Conservation (phyloP, 2,329 filamentous ascomycete genomes). For the Colletotrichum agaves region DNA sequence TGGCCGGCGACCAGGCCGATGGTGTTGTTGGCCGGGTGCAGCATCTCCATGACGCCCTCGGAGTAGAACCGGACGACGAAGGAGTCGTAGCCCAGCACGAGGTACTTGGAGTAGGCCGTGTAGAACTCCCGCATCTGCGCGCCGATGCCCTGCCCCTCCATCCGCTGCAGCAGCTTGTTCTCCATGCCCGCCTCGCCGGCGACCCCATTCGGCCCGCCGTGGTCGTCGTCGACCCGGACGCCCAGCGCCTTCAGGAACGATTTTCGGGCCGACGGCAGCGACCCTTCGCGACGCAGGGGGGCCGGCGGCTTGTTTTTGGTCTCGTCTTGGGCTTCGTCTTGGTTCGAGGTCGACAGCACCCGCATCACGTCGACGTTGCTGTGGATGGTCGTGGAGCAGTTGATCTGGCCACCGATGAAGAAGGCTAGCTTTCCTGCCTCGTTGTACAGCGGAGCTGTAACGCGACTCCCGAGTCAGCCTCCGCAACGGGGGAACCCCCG, state of each 20-base stretch:
- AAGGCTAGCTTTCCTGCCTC: conserved; percentile 55
- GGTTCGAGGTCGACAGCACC: conserved; percentile 46
- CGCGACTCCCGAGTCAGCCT: not conserved
- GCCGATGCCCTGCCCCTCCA: conserved; percentile 42
- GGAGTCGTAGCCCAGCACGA: conserved; percentile 41
- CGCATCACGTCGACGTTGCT: conserved; percentile 58
- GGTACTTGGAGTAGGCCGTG: conserved; percentile 44
- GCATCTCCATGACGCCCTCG: conserved; percentile 40
- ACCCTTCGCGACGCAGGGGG: not conserved
- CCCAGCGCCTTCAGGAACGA: conserved; percentile 29
- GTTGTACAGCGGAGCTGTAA: conserved; percentile 54
- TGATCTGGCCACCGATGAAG: conserved; percentile 64
- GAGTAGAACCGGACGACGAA: conserved; percentile 43
- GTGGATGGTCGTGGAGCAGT: conserved; percentile 62
- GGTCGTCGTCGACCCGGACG: not conserved
- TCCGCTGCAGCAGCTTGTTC: conserved; percentile 39
- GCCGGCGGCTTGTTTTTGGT: not conserved
- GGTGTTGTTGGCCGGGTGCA: conserved; percentile 41
- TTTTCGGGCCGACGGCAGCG: conserved; percentile 19
- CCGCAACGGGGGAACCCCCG: too few species aligned
- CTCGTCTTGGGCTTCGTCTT: not conserved
- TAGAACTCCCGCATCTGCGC: conserved; percentile 45
- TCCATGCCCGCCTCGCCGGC: conserved; percentile 41
- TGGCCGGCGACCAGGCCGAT: conserved; percentile 39
- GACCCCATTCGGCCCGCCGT: not conserved